phyloP scores from a whole-genome alignment of 2,329 filamentous ascomycete species.

The Penicillium sp. region DNA sequence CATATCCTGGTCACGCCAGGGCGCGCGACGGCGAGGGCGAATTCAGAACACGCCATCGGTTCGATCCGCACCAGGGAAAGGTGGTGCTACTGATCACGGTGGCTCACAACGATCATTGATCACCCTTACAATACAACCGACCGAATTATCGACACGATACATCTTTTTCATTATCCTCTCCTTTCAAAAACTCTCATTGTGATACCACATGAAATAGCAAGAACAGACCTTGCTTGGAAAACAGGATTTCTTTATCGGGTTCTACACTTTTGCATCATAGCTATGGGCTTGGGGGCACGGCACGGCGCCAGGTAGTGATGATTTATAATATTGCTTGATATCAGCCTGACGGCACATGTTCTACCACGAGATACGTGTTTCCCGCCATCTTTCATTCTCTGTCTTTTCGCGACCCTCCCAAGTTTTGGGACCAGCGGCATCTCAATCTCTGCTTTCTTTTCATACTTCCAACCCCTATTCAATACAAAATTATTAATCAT shows the following conservation, averaged over 20 bases:
- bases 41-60: not conserved
- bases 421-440: not conserved
- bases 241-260: not conserved
- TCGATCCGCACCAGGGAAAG: not conserved
- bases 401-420: not conserved
- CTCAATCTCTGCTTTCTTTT: conserved; percentile 2
- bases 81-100: conserved; percentile 4
- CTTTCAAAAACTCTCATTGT: not conserved
- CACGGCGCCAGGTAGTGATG: conserved; percentile 14
- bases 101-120: conserved; percentile 2
- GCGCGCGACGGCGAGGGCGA: not conserved
- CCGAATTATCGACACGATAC: conserved; percentile 4
- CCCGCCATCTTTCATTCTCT: conserved; percentile 3
- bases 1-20: conserved; percentile 6
- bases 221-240: not conserved
- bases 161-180: conserved; percentile 1
- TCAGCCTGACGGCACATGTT: conserved; percentile 9
- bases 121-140: conserved; percentile 1
- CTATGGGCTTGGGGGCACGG: conserved; percentile 9
- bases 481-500: not conserved
- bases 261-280: conserved; percentile 11
- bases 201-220: conserved; percentile 3
- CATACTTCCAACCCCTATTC: not conserved
- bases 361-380: conserved; percentile 10
- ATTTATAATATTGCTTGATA: conserved; percentile 1